phyloP scores from a whole-genome alignment of 1,139 yeast species.

The Hansenula lynferdii region DNA sequence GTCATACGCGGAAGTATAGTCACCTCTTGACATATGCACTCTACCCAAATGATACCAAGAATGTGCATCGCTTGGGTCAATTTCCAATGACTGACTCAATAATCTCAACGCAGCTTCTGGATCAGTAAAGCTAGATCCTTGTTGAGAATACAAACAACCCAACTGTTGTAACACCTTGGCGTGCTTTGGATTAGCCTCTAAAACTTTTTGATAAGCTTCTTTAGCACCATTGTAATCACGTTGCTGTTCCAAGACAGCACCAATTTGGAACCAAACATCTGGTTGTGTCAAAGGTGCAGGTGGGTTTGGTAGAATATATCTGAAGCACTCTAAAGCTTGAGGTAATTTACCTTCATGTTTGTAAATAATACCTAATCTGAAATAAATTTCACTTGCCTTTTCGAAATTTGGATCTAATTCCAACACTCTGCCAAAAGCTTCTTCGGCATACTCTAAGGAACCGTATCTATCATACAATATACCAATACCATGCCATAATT shows the following conservation, averaged over 20 bases:
- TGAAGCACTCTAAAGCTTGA: slow-evolving; percentile 89
- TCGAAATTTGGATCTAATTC: slow-evolving; percentile 96
- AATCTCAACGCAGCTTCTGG: slow-evolving; percentile 80
- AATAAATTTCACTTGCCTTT: slow-evolving; percentile 93
- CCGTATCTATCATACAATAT: slow-evolving; percentile 95
- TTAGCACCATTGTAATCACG: slow-evolving; percentile 88
- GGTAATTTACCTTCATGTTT: slow-evolving; percentile 88
- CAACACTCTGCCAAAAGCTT: slow-evolving; percentile 92
- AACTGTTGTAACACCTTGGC: slow-evolving; percentile 94
- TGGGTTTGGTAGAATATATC: slow-evolving; percentile 84
- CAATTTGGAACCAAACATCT: slow-evolving; percentile 98
- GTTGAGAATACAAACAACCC: slow-evolving; percentile 93
- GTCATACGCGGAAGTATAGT: slow-evolving; percentile 94
- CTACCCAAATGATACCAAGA: slow-evolving; percentile 97
- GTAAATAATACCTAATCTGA: slow-evolving; percentile 94
- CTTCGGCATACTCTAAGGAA: slow-evolving; percentile 94
- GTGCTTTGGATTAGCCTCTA: slow-evolving; percentile 86
- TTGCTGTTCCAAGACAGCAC: slow-evolving; percentile 91
- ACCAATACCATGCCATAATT: slow-evolving; percentile 98
- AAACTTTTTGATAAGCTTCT: slow-evolving; percentile 92
- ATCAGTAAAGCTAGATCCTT: slow-evolving; percentile 65
- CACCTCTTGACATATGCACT: slow-evolving; percentile 94
- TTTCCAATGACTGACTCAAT: slow-evolving; percentile 80
- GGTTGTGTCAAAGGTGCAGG: slow-evolving; percentile 96
- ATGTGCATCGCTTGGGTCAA: slow-evolving; percentile 89